A percentile compares a stretch with the other conserved stretches of the same genome.
phyloP scores from a whole-genome alignment of 1,284 basidiomycete species.

The Ganoderma multipileum region DNA sequence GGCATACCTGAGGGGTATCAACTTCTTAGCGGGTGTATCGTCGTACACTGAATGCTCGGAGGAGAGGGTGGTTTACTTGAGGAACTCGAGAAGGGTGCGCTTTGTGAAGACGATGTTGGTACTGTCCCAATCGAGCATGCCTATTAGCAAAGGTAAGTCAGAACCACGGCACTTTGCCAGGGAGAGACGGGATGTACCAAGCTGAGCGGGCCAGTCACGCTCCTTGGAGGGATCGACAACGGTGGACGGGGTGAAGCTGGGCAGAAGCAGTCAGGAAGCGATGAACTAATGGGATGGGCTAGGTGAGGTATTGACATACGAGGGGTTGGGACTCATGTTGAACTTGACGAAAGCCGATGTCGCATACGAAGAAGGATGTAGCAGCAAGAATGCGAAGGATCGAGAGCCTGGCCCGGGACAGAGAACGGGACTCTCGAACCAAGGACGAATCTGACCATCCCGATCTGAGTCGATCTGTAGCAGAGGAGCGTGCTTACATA shows the following conservation, averaged over 20 bases:
- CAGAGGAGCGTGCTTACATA: neutral
- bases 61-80: slow-evolving; percentile 56
- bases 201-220: slow-evolving; percentile 68
- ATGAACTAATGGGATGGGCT: neutral
- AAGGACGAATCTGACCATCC: neutral
- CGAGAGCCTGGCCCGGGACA: too few relatives aligned
- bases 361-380: neutral
- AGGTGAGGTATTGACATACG: neutral
- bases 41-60: neutral
- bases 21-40: slow-evolving; percentile 24
- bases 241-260: slow-evolving; percentile 65
- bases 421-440: too few relatives aligned
- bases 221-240: slow-evolving; percentile 67
- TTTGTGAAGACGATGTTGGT: slow-evolving; percentile 79
- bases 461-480: neutral
- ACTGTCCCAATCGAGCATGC: slow-evolving; percentile 78
- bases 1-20: slow-evolving; percentile 52
- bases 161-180: neutral
- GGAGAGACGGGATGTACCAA: slow-evolving; percentile 50
- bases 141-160: slow-evolving; percentile 40
- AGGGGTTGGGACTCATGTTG: neutral
- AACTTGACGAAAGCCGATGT: neutral
- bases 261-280: slow-evolving; percentile 13
- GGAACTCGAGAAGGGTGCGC: slow-evolving; percentile 71
- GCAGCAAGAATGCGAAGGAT: neutral